Evolutionary conservation across 768 basidiomycete genomes (phyloP), one percentile per base, ranked within the genome.

Genomic region (Cyclocybe cylindracea): DNA sequence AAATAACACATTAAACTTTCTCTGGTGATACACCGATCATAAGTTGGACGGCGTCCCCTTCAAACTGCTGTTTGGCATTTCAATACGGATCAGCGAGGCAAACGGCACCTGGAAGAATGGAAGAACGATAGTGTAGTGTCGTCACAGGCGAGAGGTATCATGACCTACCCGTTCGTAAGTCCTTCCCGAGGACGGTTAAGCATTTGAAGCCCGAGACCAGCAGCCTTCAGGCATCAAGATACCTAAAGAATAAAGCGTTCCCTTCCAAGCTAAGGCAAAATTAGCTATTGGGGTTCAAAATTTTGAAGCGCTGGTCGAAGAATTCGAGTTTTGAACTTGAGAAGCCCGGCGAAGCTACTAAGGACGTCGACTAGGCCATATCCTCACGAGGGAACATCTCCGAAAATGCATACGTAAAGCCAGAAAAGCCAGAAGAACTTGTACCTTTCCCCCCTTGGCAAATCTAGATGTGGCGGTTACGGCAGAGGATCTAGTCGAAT

Each of bases 391-490:
- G 53, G 48, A 54, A 46, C 24, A 61, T 39, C 40, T 42, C 56
- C 56, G 56, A 48, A 51, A 33, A 49, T 55, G 54, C 59, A 51
- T 50, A 16, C 16, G 16, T 16, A 16, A 16, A 16, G 16, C 16
- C 16, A 16, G 16, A 16, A 52, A 55, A 45, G 34, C 42, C n/a
- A 13, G 19, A 51, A 44, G 44, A 42, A 44, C 19, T 42, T 36
- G 46, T 16, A 51, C 50, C 36, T 33, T 31, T 48, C 49, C 50
- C 18, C 35, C 58, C 42, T 39, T 47, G 31, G 41, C 42, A 19
- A 61, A 55, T 44, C 52, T 53, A 33, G 29, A 55, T 53, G 51
- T 59, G 43, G 13, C 29, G 6, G 13, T 62, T 59, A 62, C 61
- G 61, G 58, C 52, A 62, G 56, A 44, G 39, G 19, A 34, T 56